A percentile compares a stretch with the other conserved stretches of the same genome.
Conservation (phyloP, 2,329 filamentous ascomycete species). For the Colletotrichum truncatum region DNA sequence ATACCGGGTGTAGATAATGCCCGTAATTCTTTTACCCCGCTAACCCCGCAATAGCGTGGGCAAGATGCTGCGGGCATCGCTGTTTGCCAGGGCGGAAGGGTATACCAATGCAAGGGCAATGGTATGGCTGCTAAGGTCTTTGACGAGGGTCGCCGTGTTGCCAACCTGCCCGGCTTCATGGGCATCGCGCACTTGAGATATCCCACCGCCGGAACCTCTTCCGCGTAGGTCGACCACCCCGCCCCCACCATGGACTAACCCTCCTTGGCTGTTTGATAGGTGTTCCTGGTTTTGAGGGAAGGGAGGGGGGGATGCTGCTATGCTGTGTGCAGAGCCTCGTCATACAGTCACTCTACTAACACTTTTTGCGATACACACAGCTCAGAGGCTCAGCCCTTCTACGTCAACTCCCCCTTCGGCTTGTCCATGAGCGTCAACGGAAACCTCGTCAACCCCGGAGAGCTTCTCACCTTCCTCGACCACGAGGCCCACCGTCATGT, state of each 20-base stretch:
- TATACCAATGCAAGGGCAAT: slow-evolving; percentile 91
- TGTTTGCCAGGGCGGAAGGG: slow-evolving; percentile 78
- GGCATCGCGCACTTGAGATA: slow-evolving; percentile 83
- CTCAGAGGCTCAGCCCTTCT: slow-evolving; percentile 88
- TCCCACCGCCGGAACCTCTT: slow-evolving; percentile 70
- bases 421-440: slow-evolving; percentile 76
- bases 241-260: no score
- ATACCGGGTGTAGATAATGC: no score
- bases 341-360: no score
- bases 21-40: slow-evolving; percentile 32
- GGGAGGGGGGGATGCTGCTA: no score
- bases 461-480: slow-evolving; percentile 74
- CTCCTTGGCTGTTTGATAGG: no score
- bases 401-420: slow-evolving; percentile 60
- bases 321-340: no score
- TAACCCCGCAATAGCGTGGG: slow-evolving; percentile 56
- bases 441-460: slow-evolving; percentile 81
- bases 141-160: slow-evolving; percentile 71
- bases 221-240: no score
- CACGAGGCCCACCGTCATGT: slow-evolving; percentile 84
- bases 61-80: slow-evolving; percentile 92
- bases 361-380: no score
- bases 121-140: slow-evolving; percentile 90
- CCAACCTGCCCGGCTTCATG: slow-evolving; percentile 22
- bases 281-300: no score